These are phyloP conservation scores for Dactylellina sp. DNA, from an alignment of 2,329 filamentous ascomycete genomes.

Conservation along the genomic window DNA sequence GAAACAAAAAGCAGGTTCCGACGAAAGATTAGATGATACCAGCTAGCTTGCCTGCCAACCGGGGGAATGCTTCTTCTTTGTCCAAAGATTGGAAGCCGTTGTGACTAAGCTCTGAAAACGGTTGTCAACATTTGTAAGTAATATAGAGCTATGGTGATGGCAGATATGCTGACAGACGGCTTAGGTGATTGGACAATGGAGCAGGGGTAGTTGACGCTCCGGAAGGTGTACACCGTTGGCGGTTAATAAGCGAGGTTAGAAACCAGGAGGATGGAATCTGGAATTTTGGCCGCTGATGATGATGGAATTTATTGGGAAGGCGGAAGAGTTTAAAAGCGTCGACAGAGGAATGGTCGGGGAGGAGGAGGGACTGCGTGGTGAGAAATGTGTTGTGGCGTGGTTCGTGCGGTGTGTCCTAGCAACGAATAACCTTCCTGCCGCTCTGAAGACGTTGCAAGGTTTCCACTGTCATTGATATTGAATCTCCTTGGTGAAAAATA, in stretches of 20 bases:
- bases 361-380: constrained; percentile 13
- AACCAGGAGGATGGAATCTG: constrained; percentile 10
- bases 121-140: not conserved
- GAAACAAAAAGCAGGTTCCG: no score
- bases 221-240: not conserved
- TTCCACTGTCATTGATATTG: constrained; percentile 12
- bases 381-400: constrained; percentile 45
- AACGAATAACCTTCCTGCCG: not conserved
- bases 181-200: not conserved
- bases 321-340: constrained; percentile 12
- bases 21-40: no score
- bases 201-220: not conserved
- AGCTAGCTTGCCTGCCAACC: no score
- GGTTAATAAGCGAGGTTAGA: constrained; percentile 1
- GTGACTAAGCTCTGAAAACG: no score
- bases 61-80: no score
- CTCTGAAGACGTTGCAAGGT: constrained; percentile 18
- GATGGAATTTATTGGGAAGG: not conserved
- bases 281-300: not conserved
- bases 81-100: no score
- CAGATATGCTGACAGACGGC: not conserved
- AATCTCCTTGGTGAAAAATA: constrained; percentile 6
- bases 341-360: constrained; percentile 14
- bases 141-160: not conserved
- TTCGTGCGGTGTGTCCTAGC: constrained; percentile 13